These are phyloP conservation scores for Conticribra weissflogii DNA, from an alignment of 108 stramenopile genomes.

Conservation along the genomic window DNA sequence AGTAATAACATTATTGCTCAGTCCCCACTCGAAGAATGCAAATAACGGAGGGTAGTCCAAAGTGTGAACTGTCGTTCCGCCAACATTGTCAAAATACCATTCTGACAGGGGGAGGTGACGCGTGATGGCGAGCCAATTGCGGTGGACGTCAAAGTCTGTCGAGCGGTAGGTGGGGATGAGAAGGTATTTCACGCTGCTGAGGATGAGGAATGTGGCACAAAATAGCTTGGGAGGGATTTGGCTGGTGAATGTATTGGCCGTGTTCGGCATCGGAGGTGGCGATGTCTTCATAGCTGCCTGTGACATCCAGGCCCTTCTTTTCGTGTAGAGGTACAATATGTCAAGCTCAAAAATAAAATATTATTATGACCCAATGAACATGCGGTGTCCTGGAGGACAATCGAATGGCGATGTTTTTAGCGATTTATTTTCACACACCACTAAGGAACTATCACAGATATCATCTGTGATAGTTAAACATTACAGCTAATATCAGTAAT, in stretches of 20 bases:
- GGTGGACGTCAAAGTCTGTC: slow-evolving; percentile 96
- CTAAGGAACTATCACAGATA: no score
- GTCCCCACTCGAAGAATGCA: slow-evolving; percentile 85
- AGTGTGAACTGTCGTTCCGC: slow-evolving; percentile 87
- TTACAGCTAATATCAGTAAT: no score
- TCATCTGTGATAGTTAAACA: no score
- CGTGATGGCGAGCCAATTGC: slow-evolving; percentile 96
- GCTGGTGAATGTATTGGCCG: not conserved
- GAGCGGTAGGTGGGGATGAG: slow-evolving; percentile 78
- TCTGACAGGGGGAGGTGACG: slow-evolving; percentile 63
- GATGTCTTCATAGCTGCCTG: not conserved
- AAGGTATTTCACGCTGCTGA: slow-evolving; percentile 63
- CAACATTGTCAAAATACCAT: slow-evolving; percentile 92
- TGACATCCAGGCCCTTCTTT: no score
- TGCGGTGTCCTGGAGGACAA: no score
- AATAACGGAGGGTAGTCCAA: slow-evolving; percentile 97
- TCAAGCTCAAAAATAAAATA: no score
- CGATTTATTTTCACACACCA: no score
- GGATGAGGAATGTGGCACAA: slow-evolving; percentile 47
- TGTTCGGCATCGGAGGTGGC: not conserved
- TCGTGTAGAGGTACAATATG: no score
- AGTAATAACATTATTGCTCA: slow-evolving; percentile 67
- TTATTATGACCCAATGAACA: no score
- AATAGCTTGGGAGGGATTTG: slow-evolving; percentile 11
- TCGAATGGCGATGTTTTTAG: no score